Evolutionary conservation across 192 early-diverging fungal species (phyloP), one percentile per base, ranked within the genome.

Genomic region (Obelidium mucronatum): DNA sequence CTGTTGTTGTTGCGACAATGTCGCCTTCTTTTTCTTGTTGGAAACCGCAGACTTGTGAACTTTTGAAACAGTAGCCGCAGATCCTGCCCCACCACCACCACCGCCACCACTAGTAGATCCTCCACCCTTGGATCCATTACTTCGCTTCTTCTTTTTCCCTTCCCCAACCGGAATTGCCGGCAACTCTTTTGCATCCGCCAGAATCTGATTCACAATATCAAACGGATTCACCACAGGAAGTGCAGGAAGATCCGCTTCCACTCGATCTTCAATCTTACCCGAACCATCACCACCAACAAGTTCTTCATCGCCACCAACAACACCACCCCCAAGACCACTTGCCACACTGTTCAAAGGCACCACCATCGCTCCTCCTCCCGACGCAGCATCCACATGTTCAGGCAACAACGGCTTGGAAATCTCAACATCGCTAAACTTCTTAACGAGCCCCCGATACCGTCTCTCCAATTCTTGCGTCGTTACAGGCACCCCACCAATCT

Each of bases 191-290:
- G 54, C 54, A 8, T 54, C 54, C 54, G 15, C 36, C 63, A 76
- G 24, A 40, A 76, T 59, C 40, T 76, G 17, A 11, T 75, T 64
- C 22, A 74, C 33, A 3, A 76, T 53, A 31, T 58, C 58, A 37
- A 76, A 67, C 24, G 44, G 24, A 22, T 58, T 36, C 15, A 62
- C 73, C 22, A 17, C 53, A 24, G 66, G 34, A 3, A 35, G n/a
- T 26, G 63, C 42, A 19, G 42, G 36, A 0, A 28, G 6, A 6
- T n/a, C n/a, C 24, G 8, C 56, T 11, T n/a, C 56, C 31, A 11
- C 56, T 19, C 36, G 11, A 13, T 36, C 36, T n/a, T 28, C 59
- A 17, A 30, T n/a, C 48, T 53, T 19, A 31, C 35, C 40, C 68
- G 22, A 26, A 33, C 48, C 31, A 26, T 24, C 11, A 15, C 22